Evolutionary conservation across 1,139 yeast species (phyloP), one percentile per base, ranked within the genome.

Genomic region (Komagataea norvegica): DNA sequence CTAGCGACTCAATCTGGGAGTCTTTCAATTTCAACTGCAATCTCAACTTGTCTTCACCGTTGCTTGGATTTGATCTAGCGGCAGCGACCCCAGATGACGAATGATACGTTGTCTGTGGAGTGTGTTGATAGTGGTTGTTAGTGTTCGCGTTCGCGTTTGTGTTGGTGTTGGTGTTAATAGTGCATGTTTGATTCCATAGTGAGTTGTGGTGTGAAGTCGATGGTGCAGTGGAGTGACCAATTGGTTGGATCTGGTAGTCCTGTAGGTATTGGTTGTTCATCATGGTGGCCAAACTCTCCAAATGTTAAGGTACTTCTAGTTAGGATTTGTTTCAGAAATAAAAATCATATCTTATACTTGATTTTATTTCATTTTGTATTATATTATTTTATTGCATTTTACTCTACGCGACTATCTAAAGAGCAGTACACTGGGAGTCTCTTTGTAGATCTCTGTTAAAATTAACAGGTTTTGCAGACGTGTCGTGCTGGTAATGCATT

Each of bases 1-100:
- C 67, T 25, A 66, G 41, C 1, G 62, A 52, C 35, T 64, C 65
- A 21, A 65, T 59, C 38, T 63, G 67, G 2, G 61, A 55, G 25
- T 67, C 68, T 44, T 64, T 67, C 21, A 64, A 50, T 39, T 56
- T 60, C 26, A 66, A 37, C 29, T 57, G 54, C 28, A 57, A 37
- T 36, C 52, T 54, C 29, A 60, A 38, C 31, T 41, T 43, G 26
- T 47, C 46, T 33, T 51, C 55, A 16, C 34, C 45, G 24, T 33
- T 41, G n/a, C 32, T 32, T 34, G n/a, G 15, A 13, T 9, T 7
- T 16, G 13, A 20, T 6, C 5, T 33, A 9, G 8, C 14, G 13
- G 13, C 8, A 16, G 20, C 26, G 10, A 24, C 16, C 13, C 11
- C 15, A 16, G 23, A 11, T n/a, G 33, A 21, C 24, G 24, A 8